A percentile compares a stretch with the other conserved stretches of the same genome.
These are phyloP conservation scores for Pythium plurisporium DNA, from an alignment of 352 stramenopile genomes.

Conservation along the genomic window DNA sequence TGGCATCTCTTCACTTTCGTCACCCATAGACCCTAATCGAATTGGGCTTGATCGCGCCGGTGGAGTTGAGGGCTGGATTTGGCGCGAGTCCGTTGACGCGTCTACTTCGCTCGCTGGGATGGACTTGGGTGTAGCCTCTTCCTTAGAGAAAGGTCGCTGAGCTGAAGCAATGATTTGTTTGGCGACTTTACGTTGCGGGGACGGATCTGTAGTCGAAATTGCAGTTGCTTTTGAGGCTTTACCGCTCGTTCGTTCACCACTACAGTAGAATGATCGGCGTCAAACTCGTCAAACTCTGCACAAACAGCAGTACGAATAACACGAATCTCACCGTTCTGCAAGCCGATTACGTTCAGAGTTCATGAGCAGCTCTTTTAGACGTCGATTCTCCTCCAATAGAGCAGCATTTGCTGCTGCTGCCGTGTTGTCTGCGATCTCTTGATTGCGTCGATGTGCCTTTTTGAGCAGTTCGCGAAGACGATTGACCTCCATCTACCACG, in stretches of 20 bases:
- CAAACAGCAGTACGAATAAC: no score
- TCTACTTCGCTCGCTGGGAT: not conserved
- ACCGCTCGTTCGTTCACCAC: not conserved
- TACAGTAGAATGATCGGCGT: not conserved
- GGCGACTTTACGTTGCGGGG: slow-evolving; percentile 10
- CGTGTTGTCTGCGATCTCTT: slow-evolving; percentile 22
- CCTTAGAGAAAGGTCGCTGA: slow-evolving; percentile 17
- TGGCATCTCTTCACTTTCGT: not conserved
- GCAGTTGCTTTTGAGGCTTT: not conserved
- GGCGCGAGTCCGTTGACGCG: not conserved
- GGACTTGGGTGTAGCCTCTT: slow-evolving; percentile 2
- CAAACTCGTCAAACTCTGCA: no score
- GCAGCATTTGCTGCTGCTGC: slow-evolving; percentile 33
- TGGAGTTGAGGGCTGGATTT: not conserved
- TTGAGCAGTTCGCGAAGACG: slow-evolving; percentile 46
- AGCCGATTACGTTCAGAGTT: slow-evolving; percentile 44
- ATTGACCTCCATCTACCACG: slow-evolving; percentile 34
- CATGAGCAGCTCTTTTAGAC: slow-evolving; percentile 54
- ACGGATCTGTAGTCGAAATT: not conserved
- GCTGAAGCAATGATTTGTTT: slow-evolving; percentile 11
- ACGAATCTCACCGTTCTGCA: slow-evolving; percentile 41
- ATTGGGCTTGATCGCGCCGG: not conserved
- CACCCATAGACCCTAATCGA: not conserved
- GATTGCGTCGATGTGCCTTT: slow-evolving; percentile 35
- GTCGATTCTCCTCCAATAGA: slow-evolving; percentile 60